phyloP scores from a whole-genome alignment of 2,329 filamentous ascomycete species.

The Ophiostoma pallidulum region DNA sequence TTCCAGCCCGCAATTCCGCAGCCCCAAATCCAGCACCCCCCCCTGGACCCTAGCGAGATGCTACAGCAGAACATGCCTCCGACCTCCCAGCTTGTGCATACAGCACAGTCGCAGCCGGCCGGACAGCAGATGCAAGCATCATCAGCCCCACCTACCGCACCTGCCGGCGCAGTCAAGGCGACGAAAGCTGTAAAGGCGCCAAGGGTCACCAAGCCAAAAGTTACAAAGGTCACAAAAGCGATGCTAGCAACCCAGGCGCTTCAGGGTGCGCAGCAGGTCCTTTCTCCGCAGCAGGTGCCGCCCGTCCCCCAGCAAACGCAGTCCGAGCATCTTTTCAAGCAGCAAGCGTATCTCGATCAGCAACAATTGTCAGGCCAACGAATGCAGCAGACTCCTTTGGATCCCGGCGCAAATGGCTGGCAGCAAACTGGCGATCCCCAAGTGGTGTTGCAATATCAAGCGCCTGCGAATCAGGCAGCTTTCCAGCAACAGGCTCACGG shows the following conservation, averaged over 20 bases:
- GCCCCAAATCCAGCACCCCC: neutral
- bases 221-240: slow-evolving; percentile 1
- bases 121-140: neutral
- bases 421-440: neutral
- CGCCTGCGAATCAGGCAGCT: neutral
- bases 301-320: neutral
- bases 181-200: neutral
- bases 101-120: no score
- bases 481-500: no score
- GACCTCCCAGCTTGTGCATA: no score
- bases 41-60: no score
- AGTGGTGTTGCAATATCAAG: neutral
- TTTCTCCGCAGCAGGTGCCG: neutral
- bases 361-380: slow-evolving; percentile 1
- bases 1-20: neutral
- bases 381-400: neutral
- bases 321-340: slow-evolving; percentile 2
- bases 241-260: neutral
- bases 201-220: slow-evolving; percentile 8
- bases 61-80: no score
- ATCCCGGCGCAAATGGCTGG: slow-evolving; percentile 1
- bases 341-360: slow-evolving; percentile 7
- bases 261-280: neutral
- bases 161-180: neutral
- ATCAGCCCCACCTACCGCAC: neutral